phyloP scores from a whole-genome alignment of 2,329 filamentous ascomycete species.

The Cordyceps javanica region DNA sequence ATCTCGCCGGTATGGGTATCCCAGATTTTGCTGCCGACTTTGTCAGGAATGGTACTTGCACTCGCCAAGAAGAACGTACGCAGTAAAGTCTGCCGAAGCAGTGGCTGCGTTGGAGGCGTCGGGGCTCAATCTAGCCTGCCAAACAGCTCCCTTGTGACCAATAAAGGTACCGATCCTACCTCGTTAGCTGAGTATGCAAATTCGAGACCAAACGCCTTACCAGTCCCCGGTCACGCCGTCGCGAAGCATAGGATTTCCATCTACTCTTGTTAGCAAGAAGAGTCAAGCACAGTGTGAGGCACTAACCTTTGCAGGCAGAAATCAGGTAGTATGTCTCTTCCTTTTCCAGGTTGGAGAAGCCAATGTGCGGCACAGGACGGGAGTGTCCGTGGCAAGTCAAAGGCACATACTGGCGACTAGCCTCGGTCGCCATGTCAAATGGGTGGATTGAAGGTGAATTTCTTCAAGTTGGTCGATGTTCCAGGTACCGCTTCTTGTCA shows the following conservation, averaged over 20 bases:
- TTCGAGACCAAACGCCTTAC: conserved; percentile 36
- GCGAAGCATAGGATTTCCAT: conserved; percentile 97
- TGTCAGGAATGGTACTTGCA: conserved; percentile 23
- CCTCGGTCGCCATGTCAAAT: conserved; percentile 28
- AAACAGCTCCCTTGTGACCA: conserved; percentile 96
- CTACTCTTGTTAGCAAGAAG: conserved; percentile 39
- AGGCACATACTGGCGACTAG: conserved; percentile 63
- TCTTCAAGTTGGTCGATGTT: neutral
- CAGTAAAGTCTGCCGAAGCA: conserved; percentile 91
- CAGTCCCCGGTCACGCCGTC: conserved; percentile 94
- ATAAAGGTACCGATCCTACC: conserved; percentile 96
- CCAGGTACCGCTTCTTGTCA: neutral
- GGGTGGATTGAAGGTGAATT: neutral
- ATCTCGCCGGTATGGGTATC: conserved; percentile 92
- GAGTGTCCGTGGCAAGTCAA: conserved; percentile 94
- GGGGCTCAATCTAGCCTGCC: conserved; percentile 86
- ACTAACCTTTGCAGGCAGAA: conserved; percentile 79
- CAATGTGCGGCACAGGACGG: conserved; percentile 83
- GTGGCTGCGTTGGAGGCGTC: conserved; percentile 87
- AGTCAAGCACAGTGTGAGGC: conserved; percentile 10
- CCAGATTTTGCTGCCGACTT: conserved; percentile 75
- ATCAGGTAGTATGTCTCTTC: conserved; percentile 87
- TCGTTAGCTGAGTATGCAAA: conserved; percentile 37
- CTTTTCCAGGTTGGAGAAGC: conserved; percentile 77
- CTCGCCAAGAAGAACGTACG: conserved; percentile 46